phyloP scores from a whole-genome alignment of 768 basidiomycete species.

The Cystobasidium ongulense region DNA sequence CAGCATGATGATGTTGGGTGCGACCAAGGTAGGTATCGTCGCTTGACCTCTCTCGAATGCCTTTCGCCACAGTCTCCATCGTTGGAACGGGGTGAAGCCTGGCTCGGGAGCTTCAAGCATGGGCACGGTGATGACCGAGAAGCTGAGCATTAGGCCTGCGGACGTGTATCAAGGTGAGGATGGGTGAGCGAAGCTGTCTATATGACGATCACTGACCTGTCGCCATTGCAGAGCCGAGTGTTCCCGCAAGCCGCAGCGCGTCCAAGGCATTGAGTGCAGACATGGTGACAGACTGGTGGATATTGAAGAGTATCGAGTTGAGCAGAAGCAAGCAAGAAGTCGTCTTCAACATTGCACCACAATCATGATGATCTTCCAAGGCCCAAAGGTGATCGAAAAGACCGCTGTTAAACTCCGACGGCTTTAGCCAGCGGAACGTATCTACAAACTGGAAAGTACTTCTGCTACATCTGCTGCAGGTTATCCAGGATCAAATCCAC shows the following conservation, averaged over 20 bases:
- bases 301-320: too few species aligned
- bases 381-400: too few species aligned
- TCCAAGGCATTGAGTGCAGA: not conserved
- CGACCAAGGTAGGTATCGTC: not conserved
- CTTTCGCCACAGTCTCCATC: constrained; percentile 1
- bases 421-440: too few species aligned
- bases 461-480: not conserved
- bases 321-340: too few species aligned
- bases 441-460: not conserved
- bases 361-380: too few species aligned
- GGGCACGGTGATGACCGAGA: not conserved
- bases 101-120: constrained; percentile 3
- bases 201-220: not conserved
- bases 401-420: too few species aligned
- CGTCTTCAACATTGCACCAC: too few species aligned
- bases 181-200: too few species aligned
- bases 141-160: not conserved
- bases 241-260: not conserved
- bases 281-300: too few species aligned
- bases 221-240: not conserved
- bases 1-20: not conserved
- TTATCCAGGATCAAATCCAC: not conserved
- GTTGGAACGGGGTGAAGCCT: not conserved
- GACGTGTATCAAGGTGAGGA: not conserved
- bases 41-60: not conserved